Conservation (phyloP, 257 asterid species). For the Lavandula angustifolia region DNA sequence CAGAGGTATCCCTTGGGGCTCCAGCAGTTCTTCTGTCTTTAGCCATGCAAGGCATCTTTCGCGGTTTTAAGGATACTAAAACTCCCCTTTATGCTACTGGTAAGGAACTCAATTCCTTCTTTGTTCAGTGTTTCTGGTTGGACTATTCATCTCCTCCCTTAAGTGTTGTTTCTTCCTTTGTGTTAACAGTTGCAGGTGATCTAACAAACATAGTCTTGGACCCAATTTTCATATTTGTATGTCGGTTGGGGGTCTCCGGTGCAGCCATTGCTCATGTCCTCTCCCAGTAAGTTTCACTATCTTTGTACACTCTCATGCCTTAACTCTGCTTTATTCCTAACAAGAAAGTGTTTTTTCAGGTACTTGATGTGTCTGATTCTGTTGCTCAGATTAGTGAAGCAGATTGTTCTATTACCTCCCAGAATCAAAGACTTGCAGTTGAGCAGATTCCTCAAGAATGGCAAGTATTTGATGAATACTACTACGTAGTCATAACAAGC, state of each 20-base stretch:
- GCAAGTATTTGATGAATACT: conserved; percentile 32
- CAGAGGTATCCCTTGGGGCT: conserved; percentile 81
- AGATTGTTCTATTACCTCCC: conserved; percentile 78
- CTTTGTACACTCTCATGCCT: not conserved
- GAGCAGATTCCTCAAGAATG: conserved; percentile 77
- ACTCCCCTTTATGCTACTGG: conserved; percentile 94
- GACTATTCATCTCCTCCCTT: not conserved
- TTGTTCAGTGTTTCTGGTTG: not conserved
- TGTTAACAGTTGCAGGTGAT: conserved; percentile 71
- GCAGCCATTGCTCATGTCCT: conserved; percentile 98
- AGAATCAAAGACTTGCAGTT: conserved; percentile 68
- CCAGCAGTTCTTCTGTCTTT: conserved; percentile 96
- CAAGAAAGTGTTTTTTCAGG: conserved; percentile 38
- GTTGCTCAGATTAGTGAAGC: conserved; percentile 54
- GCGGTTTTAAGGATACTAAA: conserved; percentile 90
- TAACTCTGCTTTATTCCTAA: not conserved
- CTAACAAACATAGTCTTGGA: conserved; percentile 72
- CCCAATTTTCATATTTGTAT: conserved; percentile 78
- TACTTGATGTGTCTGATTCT: conserved; percentile 75
- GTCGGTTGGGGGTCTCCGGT: conserved; percentile 77
- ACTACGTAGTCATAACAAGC: too few relatives aligned
- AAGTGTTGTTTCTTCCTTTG: not conserved
- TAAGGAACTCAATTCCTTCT: conserved; percentile 24
- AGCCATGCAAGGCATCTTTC: conserved; percentile 97
- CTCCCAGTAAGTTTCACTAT: conserved; percentile 66